phyloP scores from a whole-genome alignment of 2,329 filamentous ascomycete genomes.

The Acephala macrosclerotiorum region DNA sequence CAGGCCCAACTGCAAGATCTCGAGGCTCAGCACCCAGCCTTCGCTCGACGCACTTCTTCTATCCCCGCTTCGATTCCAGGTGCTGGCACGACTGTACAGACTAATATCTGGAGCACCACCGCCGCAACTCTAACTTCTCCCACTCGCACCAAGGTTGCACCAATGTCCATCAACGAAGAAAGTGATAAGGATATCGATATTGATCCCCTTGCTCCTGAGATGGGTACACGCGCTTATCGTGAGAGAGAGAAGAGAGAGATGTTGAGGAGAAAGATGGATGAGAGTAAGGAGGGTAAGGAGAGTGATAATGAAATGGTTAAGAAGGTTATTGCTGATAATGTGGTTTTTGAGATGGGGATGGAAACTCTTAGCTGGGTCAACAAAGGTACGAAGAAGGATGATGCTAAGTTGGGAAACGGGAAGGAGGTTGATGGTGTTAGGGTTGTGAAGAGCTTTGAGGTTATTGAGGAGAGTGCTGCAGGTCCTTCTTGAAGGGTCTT shows the following conservation, averaged over 20 bases:
- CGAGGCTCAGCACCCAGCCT: constrained; percentile 5
- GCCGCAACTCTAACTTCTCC: neutral
- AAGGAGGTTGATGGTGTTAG: neutral
- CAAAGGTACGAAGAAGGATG: no score
- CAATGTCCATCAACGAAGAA: neutral
- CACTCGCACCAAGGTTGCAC: neutral
- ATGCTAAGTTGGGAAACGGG: neutral
- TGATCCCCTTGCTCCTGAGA: constrained; percentile 25
- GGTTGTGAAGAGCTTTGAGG: constrained; percentile 25
- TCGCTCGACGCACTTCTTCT: constrained; percentile 2
- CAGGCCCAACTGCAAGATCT: constrained; percentile 8
- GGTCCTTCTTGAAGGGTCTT: neutral
- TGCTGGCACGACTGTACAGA: neutral
- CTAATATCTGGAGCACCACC: constrained; percentile 19
- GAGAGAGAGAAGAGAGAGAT: constrained; percentile 32
- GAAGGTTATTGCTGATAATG: constrained; percentile 9
- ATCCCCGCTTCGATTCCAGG: neutral
- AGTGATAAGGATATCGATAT: constrained; percentile 15
- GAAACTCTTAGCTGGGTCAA: neutral
- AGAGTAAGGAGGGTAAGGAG: neutral
- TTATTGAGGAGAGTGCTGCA: constrained; percentile 16
- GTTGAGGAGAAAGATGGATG: neutral
- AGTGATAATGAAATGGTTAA: no score
- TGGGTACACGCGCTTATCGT: constrained; percentile 36
- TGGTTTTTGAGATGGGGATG: constrained; percentile 9